phyloP scores from a whole-genome alignment of 306 rosid genomes.

The Trichosanthes cucumerina region DNA sequence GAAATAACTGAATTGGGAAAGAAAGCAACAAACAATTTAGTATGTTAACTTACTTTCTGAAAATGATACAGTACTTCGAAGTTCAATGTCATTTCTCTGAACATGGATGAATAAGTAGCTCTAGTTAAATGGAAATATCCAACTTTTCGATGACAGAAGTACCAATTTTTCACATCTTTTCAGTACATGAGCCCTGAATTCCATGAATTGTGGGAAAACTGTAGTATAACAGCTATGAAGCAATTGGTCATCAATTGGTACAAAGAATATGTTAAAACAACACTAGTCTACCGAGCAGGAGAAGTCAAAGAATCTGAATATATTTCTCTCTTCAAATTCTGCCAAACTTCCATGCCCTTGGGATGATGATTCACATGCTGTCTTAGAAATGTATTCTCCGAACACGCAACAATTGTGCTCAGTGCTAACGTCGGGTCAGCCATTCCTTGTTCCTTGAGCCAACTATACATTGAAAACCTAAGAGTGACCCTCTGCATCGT shows the following conservation, averaged over 20 bases:
- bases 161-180: background rate
- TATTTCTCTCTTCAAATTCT: slow-evolving; percentile 34
- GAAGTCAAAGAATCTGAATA: slow-evolving; percentile 2
- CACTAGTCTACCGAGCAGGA: background rate
- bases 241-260: background rate
- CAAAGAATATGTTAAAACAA: background rate
- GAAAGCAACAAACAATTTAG: background rate
- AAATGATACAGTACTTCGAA: background rate
- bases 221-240: background rate
- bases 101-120: background rate
- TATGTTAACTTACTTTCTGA: background rate
- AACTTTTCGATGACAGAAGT: background rate
- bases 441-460: slow-evolving; percentile 51
- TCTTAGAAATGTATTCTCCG: slow-evolving; percentile 28
- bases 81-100: background rate
- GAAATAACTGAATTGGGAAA: background rate
- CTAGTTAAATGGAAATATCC: background rate
- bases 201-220: background rate
- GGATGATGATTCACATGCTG: slow-evolving; percentile 52
- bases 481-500: slow-evolving; percentile 38
- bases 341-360: slow-evolving; percentile 54
- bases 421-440: slow-evolving; percentile 29
- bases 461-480: slow-evolving; percentile 50
- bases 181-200: background rate
- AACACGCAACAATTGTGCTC: slow-evolving; percentile 52